A percentile compares a stretch with the other conserved stretches of the same genome.
These are phyloP conservation scores for Rubia tinctorum DNA, from an alignment of 305 asterid species.

Conservation along the genomic window DNA sequence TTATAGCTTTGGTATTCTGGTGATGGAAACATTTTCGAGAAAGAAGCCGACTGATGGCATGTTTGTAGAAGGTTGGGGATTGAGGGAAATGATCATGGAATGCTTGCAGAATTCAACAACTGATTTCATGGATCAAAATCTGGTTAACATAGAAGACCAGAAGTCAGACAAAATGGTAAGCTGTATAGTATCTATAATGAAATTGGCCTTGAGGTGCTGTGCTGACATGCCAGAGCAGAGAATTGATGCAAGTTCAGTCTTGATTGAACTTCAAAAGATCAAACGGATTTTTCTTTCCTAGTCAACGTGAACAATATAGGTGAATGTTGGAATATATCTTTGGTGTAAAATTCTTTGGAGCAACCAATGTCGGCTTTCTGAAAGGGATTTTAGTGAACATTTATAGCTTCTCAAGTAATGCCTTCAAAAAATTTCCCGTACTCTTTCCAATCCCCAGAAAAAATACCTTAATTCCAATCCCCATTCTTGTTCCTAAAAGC, in stretches of 20 bases:
- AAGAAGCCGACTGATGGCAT: constrained; percentile 28
- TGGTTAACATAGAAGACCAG: neutral
- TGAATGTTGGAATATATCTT: neutral
- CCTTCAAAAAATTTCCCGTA: no score
- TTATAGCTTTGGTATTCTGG: constrained; percentile 22
- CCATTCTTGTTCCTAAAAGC: no score
- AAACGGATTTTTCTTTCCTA: neutral
- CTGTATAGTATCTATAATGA: neutral
- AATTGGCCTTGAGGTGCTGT: neutral
- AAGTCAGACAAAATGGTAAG: neutral
- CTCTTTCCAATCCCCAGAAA: no score
- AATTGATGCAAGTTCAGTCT: neutral
- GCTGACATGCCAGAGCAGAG: neutral
- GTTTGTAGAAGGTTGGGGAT: constrained; percentile 6
- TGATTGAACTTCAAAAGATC: neutral
- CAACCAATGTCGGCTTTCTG: no score
- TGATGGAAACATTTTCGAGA: constrained; percentile 26
- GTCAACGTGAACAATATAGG: neutral
- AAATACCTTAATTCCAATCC: no score
- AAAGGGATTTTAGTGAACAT: no score
- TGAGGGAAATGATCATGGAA: neutral
- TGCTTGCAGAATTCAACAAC: neutral
- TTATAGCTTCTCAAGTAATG: no score
- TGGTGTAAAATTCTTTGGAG: neutral
- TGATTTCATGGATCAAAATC: neutral